Evolutionary conservation across 2,329 filamentous ascomycete species (phyloP).

Genomic region (Akanthomyces dipterigenus): DNA sequence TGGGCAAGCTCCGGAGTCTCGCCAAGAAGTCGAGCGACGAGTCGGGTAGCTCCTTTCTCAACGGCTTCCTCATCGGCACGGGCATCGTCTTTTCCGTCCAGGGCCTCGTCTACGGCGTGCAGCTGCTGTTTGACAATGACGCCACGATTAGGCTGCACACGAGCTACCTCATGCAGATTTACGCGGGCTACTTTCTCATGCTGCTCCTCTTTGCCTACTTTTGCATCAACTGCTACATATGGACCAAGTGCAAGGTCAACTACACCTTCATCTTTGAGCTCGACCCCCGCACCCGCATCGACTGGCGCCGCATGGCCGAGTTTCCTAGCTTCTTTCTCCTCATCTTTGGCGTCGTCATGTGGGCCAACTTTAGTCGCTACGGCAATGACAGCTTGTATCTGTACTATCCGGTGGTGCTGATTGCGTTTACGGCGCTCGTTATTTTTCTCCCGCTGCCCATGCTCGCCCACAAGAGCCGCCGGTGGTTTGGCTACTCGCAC

Average conservation of each 20-base stretch:
- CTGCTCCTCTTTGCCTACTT: constrained; percentile 78
- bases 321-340: constrained; percentile 81
- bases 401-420: constrained; percentile 79
- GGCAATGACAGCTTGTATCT: constrained; percentile 63
- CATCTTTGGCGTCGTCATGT: constrained; percentile 72
- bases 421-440: constrained; percentile 59
- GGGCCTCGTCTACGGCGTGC: constrained; percentile 53
- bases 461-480: constrained; percentile 68
- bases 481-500: constrained; percentile 86
- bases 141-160: constrained; percentile 44
- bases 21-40: constrained; percentile 50
- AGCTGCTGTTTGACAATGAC: constrained; percentile 47
- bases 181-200: constrained; percentile 85
- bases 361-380: constrained; percentile 76
- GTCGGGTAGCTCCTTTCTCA: constrained; percentile 52
- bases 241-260: constrained; percentile 81
- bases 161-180: constrained; percentile 76
- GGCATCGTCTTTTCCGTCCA: constrained; percentile 61
- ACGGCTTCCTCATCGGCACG: constrained; percentile 60
- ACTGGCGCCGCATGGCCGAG: constrained; percentile 84
- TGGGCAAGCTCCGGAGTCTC: constrained; percentile 75
- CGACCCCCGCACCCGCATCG: constrained; percentile 74
- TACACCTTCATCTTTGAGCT: constrained; percentile 97
- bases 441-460: constrained; percentile 70
- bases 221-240: constrained; percentile 75